Evolutionary conservation across 352 stramenopile species (phyloP).

Genomic region (Phytophthora megakarya): DNA sequence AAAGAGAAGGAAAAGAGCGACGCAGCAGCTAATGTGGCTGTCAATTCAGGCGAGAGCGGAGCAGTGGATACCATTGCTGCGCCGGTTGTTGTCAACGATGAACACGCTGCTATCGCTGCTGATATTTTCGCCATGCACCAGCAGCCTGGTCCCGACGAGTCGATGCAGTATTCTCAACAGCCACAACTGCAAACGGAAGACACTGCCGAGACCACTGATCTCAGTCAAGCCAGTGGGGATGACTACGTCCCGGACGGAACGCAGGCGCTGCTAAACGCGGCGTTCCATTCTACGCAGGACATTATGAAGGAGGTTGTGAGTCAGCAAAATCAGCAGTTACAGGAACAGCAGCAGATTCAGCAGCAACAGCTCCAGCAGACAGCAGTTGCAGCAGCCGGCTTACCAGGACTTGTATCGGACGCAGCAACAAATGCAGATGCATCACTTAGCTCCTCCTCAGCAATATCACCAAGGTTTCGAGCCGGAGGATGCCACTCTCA

Average conservation of each 20-base stretch:
- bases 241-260: constrained; percentile 61
- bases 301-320: constrained; percentile 74
- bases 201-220: constrained; percentile 18
- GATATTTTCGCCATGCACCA: constrained; percentile 48
- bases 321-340: constrained; percentile 49
- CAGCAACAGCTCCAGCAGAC: constrained; percentile 24
- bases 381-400: constrained; percentile 37
- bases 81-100: constrained; percentile 27
- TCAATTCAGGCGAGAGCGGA: constrained; percentile 25
- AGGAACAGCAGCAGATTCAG: constrained; percentile 43
- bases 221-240: constrained; percentile 21
- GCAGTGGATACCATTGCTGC: constrained; percentile 11
- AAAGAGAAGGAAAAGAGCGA: constrained; percentile 41
- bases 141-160: constrained; percentile 33
- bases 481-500: constrained; percentile 53
- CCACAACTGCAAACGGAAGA: constrained; percentile 24
- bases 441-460: constrained; percentile 34
- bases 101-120: constrained; percentile 42
- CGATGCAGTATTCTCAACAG: constrained; percentile 26
- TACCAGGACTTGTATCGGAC: constrained; percentile 46
- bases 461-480: constrained; percentile 68
- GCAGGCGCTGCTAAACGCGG: constrained; percentile 66
- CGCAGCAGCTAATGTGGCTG: constrained; percentile 3
- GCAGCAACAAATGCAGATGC: constrained; percentile 44
- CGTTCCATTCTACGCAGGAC: constrained; percentile 74